A percentile compares a stretch with the other conserved stretches of the same genome.
Conservation (phyloP, 257 asterid species). For the Scutellaria minor region DNA sequence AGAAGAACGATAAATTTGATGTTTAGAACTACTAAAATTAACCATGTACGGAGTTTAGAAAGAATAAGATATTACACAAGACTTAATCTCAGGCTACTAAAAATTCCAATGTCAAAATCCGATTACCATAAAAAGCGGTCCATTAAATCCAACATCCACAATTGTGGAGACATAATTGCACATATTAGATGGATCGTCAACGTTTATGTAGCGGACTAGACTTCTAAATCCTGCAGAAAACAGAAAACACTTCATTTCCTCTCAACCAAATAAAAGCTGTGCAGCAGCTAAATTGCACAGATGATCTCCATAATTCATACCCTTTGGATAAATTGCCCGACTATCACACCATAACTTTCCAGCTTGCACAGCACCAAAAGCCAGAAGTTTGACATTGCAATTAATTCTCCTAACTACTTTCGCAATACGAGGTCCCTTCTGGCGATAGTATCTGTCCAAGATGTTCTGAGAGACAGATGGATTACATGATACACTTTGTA, state of each 20-base stretch:
- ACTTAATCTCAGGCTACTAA: slow-evolving; percentile 1
- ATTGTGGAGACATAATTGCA: slow-evolving; percentile 84
- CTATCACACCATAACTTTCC: slow-evolving; percentile 86
- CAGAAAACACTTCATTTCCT: slow-evolving; percentile 34
- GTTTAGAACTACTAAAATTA: not conserved
- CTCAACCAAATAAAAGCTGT: slow-evolving; percentile 24
- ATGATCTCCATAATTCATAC: slow-evolving; percentile 44
- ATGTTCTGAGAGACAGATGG: slow-evolving; percentile 57
- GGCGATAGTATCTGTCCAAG: slow-evolving; percentile 77
- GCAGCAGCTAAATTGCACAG: slow-evolving; percentile 12
- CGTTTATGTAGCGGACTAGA: slow-evolving; percentile 80
- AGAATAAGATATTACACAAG: not conserved
- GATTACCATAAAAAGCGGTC: slow-evolving; percentile 87
- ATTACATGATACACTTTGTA: slow-evolving; percentile 51
- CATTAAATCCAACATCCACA: slow-evolving; percentile 75
- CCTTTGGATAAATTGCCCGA: slow-evolving; percentile 87
- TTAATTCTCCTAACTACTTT: slow-evolving; percentile 87
- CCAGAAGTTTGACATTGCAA: slow-evolving; percentile 81
- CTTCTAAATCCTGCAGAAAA: slow-evolving; percentile 84
- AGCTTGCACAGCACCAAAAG: slow-evolving; percentile 62
- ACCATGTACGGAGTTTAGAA: not conserved
- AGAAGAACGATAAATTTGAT: slow-evolving; percentile 11
- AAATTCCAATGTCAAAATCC: not conserved
- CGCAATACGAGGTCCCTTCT: slow-evolving; percentile 98
- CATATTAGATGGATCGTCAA: slow-evolving; percentile 72